These are phyloP conservation scores for Tylopilus balloui DNA, from an alignment of 768 basidiomycete genomes.

Conservation along the genomic window DNA sequence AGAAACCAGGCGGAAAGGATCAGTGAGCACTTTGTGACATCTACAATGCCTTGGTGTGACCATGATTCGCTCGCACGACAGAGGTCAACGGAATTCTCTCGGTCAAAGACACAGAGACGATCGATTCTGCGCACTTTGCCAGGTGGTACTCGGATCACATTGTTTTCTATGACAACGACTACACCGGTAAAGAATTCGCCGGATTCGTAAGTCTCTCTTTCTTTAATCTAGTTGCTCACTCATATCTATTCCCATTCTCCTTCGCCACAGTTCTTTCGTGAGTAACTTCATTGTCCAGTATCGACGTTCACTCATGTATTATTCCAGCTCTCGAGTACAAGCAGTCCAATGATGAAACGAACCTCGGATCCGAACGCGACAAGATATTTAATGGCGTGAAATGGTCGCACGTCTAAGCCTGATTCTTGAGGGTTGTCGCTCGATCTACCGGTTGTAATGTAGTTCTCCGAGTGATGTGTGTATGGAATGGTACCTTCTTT, in stretches of 20 bases:
- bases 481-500: too few species aligned
- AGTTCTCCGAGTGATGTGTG: too few species aligned
- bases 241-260: neutral
- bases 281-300: neutral
- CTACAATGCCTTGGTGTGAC: neutral
- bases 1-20: neutral
- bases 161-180: neutral
- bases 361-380: neutral
- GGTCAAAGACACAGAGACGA: neutral
- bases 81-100: neutral
- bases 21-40: neutral
- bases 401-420: neutral
- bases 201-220: neutral
- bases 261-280: neutral
- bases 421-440: too few species aligned
- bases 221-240: neutral
- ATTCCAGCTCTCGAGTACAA: neutral
- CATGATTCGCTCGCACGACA: neutral
- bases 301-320: neutral
- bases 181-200: neutral
- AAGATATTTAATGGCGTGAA: neutral
- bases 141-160: neutral
- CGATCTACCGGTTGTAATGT: too few species aligned
- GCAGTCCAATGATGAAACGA: neutral
- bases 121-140: neutral